These are phyloP conservation scores for Pontederia crassipes DNA, from an alignment of 176 grass and related monocot species.

Conservation along the genomic window DNA sequence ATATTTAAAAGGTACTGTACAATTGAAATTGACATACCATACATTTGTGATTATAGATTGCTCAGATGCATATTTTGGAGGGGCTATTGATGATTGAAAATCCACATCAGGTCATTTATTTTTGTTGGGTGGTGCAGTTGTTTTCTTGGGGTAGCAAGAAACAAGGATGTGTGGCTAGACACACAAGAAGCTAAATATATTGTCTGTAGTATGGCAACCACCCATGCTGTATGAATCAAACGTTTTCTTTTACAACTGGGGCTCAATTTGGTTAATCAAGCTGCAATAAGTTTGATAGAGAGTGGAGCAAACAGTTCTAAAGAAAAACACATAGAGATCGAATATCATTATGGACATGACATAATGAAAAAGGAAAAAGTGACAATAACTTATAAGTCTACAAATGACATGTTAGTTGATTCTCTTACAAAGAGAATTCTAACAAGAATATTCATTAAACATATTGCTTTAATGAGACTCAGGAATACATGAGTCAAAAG, in stretches of 20 bases:
- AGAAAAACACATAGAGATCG: no score
- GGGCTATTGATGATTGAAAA: background rate
- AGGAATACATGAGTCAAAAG: background rate
- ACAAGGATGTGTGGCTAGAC: background rate
- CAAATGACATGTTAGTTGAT: background rate
- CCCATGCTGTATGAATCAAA: background rate
- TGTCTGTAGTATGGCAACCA: background rate
- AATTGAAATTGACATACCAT: background rate
- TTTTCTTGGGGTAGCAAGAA: background rate
- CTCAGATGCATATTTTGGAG: background rate
- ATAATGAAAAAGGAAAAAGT: background rate
- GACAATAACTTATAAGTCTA: background rate
- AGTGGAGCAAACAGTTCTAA: no score
- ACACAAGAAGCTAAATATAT: background rate
- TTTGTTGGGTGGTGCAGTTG: background rate
- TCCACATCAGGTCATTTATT: background rate
- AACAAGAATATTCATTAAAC: background rate
- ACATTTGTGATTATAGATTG: background rate
- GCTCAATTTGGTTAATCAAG: background rate
- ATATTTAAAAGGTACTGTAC: background rate
- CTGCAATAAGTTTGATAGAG: no score
- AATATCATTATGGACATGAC: background rate
- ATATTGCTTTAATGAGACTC: background rate
- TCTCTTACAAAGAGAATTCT: background rate
- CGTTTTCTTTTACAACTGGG: background rate